A percentile compares a stretch with the other conserved stretches of the same genome.
phyloP scores from a whole-genome alignment of 2,329 filamentous ascomycete species.

The Thyridium curvatum region DNA sequence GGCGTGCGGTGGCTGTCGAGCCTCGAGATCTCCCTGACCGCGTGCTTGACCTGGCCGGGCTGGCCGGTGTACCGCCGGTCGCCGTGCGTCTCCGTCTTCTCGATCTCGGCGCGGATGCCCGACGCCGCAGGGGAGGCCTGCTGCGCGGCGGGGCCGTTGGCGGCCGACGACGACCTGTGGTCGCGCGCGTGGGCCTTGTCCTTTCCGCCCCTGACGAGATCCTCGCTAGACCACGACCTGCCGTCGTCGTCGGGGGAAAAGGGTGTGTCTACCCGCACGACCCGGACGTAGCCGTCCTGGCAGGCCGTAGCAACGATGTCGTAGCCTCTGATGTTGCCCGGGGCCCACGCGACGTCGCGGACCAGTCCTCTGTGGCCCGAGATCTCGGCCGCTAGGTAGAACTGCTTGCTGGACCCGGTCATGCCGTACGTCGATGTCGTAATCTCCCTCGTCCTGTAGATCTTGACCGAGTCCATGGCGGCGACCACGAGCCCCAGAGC shows the following conservation, averaged over 20 bases:
- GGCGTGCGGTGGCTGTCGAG: conserved; percentile 63
- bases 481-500: conserved; percentile 78
- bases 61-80: conserved; percentile 49
- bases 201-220: conserved; percentile 30
- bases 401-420: conserved; percentile 60
- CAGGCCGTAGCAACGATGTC: conserved; percentile 88
- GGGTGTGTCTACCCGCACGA: conserved; percentile 74
- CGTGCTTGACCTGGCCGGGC: conserved; percentile 61
- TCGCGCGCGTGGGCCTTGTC: conserved; percentile 6
- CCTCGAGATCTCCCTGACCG: conserved; percentile 55
- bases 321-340: conserved; percentile 82
- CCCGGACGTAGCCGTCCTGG: conserved; percentile 82
- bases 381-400: conserved; percentile 78
- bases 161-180: conserved; percentile 4
- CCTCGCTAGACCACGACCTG: conserved; percentile 41
- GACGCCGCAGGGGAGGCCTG: conserved; percentile 28
- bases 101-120: conserved; percentile 45
- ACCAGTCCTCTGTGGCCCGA: conserved; percentile 70
- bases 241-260: conserved; percentile 38
- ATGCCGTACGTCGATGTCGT: conserved; percentile 44
- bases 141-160: conserved; percentile 13
- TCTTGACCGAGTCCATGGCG: conserved; percentile 73
- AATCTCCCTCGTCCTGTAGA: conserved; percentile 70
- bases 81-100: conserved; percentile 38
- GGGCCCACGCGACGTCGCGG: conserved; percentile 86